These are phyloP conservation scores for Colletotrichum theobromicola DNA, from an alignment of 2,329 filamentous ascomycete genomes.

Conservation along the genomic window DNA sequence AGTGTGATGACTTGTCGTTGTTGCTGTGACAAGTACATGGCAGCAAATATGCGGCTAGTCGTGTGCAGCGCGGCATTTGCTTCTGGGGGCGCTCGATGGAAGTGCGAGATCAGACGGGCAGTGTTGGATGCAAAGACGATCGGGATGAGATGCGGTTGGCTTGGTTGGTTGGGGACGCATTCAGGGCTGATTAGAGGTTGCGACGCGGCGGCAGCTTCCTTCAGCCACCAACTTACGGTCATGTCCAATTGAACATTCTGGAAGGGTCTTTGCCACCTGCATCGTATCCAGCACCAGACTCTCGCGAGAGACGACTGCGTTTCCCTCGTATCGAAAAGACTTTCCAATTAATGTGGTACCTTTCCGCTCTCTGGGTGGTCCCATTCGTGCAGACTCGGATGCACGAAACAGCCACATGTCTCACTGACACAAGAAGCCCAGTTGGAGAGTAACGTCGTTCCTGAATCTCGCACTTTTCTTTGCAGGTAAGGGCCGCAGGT, in stretches of 20 bases:
- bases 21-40: neutral
- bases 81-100: neutral
- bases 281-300: neutral
- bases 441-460: neutral
- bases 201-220: neutral
- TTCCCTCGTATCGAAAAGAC: neutral
- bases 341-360: neutral
- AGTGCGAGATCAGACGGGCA: neutral
- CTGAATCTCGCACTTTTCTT: neutral
- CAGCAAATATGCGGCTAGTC: neutral
- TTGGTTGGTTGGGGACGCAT: neutral
- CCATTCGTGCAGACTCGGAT: neutral
- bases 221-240: neutral
- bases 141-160: neutral
- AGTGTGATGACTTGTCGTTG: neutral
- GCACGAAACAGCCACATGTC: constrained; percentile 12
- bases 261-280: neutral
- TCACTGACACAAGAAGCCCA: constrained; percentile 1
- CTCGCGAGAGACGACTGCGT: neutral
- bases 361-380: neutral
- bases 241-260: neutral
- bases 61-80: neutral
- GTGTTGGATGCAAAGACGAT: neutral
- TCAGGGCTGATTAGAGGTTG: neutral
- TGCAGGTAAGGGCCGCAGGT: neutral